Evolutionary conservation across 2,329 filamentous ascomycete species (phyloP), one percentile per base, ranked within the genome.

Genomic region (Lomentospora prolificans): DNA sequence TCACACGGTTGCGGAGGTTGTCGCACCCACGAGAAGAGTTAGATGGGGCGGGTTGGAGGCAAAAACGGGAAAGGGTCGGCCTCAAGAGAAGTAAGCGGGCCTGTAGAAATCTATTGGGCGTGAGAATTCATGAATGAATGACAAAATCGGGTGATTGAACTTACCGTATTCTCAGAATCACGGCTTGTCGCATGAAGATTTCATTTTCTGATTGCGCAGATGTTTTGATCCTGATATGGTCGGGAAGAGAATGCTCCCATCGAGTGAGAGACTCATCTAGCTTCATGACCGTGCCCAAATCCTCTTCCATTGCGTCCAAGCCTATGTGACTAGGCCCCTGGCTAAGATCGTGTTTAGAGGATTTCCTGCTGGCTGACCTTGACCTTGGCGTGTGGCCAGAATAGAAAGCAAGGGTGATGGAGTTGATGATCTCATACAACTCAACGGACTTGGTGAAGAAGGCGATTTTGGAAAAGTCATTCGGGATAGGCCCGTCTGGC

Each of bases 391-490:
- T 10, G 44, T 25, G 44, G 44, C 22, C 56, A 12, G 62, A 64
- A 25, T 69, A 70, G 2, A 69, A 62, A 0, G 61, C 63, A 3
- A 63, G 57, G 36, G 68, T 66, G 0, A 63, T 64, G 8, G 63
- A 62, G 8, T 70, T 65, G 4, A 67, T 69, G 12, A 72, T 68
- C 31, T 71, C 69, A n/a, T 71, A 71, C 0, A 72, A 59, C 31
- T 67, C 64, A 3, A 70, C 61, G 1, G 68, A 68, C 39, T 69
- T 65, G 5, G 68, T 64, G 25, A 70, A 70, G 56, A 71, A 71
- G 6, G 65, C 59, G 3, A 60, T 61, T 4, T 64, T 61, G 1
- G 57, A 55, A 24, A 28, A n/a, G 22, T 53, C 5, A 25, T 36
- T 33, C 2, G 56, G 8, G 14, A 28, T 31, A 10, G 12, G 6